phyloP scores from a whole-genome alignment of 2,329 filamentous ascomycete genomes.

The Aspergillus pseudotamarii region DNA sequence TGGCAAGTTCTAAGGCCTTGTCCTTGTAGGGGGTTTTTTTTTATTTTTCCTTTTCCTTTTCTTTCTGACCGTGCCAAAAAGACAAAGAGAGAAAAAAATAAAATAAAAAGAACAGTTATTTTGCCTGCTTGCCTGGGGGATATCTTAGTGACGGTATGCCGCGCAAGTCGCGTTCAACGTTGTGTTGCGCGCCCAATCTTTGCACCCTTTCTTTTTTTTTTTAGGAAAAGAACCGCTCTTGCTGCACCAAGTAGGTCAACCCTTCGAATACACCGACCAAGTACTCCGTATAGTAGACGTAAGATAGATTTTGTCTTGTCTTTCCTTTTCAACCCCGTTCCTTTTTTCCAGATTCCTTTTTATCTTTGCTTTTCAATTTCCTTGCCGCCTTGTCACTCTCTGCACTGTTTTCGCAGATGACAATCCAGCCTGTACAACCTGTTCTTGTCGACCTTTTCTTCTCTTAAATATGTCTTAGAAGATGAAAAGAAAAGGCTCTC shows the following conservation, averaged over 20 bases:
- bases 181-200: constrained; percentile 6
- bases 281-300: constrained; percentile 28
- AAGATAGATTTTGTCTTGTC: constrained; percentile 15
- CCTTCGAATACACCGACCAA: constrained; percentile 28
- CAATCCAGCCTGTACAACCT: constrained; percentile 22
- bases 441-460: constrained; percentile 21
- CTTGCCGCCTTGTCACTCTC: constrained; percentile 12
- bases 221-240: constrained; percentile 15
- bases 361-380: constrained; percentile 12
- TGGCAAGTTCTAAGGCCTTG: constrained; percentile 8
- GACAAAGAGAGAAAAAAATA: not conserved
- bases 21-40: not conserved
- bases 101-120: not conserved
- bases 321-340: constrained; percentile 8
- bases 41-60: not conserved
- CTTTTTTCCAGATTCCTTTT: constrained; percentile 12
- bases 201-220: constrained; percentile 12
- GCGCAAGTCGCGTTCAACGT: constrained; percentile 5
- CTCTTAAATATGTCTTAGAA: constrained; percentile 32
- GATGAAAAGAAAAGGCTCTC: constrained; percentile 33
- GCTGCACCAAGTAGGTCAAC: constrained; percentile 21
- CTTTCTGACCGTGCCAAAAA: not conserved
- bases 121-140: not conserved
- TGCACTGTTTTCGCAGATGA: constrained; percentile 6
- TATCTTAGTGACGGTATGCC: constrained; percentile 3